phyloP scores from a whole-genome alignment of 495 filamentous ascomycete genomes.

The Parmelia sp. region DNA sequence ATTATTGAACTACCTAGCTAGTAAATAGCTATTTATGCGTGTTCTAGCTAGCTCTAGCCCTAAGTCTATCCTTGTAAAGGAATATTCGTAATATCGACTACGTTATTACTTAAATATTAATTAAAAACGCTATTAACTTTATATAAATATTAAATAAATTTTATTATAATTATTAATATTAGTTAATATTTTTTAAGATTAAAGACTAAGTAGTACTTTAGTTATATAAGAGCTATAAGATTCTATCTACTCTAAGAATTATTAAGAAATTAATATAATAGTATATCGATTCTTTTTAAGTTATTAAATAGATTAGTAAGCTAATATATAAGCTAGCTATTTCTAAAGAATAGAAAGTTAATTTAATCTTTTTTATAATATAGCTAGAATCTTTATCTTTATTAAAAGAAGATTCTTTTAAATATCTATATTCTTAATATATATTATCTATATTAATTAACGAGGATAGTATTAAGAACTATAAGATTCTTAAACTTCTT shows the following conservation, averaged over 20 bases:
- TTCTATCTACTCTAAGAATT: constrained; percentile 4
- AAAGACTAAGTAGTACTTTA: neutral
- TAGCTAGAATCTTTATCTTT: neutral
- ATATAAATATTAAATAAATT: constrained; percentile 14
- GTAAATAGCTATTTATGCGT: too few relatives aligned
- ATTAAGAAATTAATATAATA: neutral
- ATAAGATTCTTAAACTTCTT: too few relatives aligned
- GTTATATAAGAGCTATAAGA: constrained; percentile 14
- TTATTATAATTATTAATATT: constrained; percentile 13
- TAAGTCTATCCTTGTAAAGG: too few relatives aligned
- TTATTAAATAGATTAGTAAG: constrained; percentile 7
- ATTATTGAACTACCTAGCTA: too few relatives aligned
- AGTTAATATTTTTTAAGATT: constrained; percentile 10
- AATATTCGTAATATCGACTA: neutral
- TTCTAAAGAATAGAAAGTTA: neutral
- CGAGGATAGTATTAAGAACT: too few relatives aligned
- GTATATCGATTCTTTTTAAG: constrained; percentile 14
- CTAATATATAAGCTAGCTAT: constrained; percentile 1
- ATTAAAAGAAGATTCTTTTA: neutral
- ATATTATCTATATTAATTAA: too few relatives aligned
- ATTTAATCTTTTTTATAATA: constrained; percentile 13
- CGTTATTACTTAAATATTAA: constrained; percentile 5
- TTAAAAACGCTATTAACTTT: constrained; percentile 5
- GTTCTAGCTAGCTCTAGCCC: too few relatives aligned
- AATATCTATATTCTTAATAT: neutral